Conservation (phyloP, 2,329 filamentous ascomycete species). For the Nothophaeocryptopus gaeumannii region DNA sequence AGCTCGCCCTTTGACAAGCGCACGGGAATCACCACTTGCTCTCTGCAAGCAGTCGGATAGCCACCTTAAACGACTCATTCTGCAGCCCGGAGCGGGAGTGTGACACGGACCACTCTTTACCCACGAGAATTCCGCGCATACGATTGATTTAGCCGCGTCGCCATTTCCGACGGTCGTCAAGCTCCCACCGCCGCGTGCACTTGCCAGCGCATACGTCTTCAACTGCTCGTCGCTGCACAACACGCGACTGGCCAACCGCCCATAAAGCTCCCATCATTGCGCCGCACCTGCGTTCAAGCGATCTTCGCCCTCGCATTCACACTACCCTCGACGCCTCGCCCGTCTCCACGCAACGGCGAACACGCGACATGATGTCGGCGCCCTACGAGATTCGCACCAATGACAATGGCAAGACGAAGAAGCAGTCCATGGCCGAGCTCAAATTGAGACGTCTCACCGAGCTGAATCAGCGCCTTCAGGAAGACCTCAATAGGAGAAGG, state of each 20-base stretch:
- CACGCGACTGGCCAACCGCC: neutral
- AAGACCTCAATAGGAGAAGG: slow-evolving; percentile 91
- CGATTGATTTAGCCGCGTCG: slow-evolving; percentile 10
- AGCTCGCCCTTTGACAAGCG: no score
- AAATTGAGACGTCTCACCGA: slow-evolving; percentile 95
- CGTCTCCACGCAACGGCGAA: neutral
- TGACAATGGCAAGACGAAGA: slow-evolving; percentile 77
- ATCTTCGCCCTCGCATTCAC: slow-evolving; percentile 14
- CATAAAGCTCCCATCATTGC: slow-evolving; percentile 1
- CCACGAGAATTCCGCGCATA: slow-evolving; percentile 16
- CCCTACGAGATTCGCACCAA: slow-evolving; percentile 65
- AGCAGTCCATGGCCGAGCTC: slow-evolving; percentile 98
- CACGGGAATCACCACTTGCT: no score
- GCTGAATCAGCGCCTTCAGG: slow-evolving; percentile 90
- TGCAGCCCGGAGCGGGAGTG: neutral
- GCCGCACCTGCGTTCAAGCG: neutral
- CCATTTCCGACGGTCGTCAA: slow-evolving; percentile 1
- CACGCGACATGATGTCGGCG: slow-evolving; percentile 51
- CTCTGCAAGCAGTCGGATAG: neutral
- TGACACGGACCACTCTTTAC: slow-evolving; percentile 19
- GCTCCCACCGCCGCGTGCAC: slow-evolving; percentile 3
- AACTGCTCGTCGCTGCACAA: neutral
- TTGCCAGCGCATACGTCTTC: slow-evolving; percentile 3
- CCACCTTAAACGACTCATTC: no score
- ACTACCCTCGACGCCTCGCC: slow-evolving; percentile 5